Evolutionary conservation across 2,329 filamentous ascomycete species (phyloP).

Genomic region (Fonsecaea erecta): DNA sequence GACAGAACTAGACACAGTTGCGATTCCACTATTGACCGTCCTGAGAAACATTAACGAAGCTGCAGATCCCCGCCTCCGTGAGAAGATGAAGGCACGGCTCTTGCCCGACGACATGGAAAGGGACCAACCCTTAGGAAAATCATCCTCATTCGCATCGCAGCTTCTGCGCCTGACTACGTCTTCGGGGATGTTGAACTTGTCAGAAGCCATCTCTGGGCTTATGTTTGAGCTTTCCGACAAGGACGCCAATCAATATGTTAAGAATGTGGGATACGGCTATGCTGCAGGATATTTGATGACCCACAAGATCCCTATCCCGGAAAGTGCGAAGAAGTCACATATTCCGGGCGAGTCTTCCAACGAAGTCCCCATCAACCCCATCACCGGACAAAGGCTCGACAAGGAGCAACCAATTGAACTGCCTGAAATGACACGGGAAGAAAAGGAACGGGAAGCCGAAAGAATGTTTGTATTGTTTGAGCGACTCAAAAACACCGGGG

Average conservation of each 20-base stretch:
- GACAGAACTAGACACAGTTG: constrained; percentile 71
- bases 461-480: constrained; percentile 89
- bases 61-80: constrained; percentile 66
- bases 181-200: constrained; percentile 70
- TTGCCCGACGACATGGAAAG: constrained; percentile 80
- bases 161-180: constrained; percentile 79
- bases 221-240: constrained; percentile 86
- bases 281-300: constrained; percentile 88
- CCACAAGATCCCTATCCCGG: constrained; percentile 77
- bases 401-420: constrained; percentile 51
- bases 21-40: constrained; percentile 74
- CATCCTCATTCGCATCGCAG: constrained; percentile 73
- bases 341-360: constrained; percentile 19
- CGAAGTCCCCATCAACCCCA: constrained; percentile 68
- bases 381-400: constrained; percentile 82
- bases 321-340: constrained; percentile 62
- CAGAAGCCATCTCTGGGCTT: constrained; percentile 74
- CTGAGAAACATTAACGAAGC: constrained; percentile 72
- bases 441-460: constrained; percentile 91
- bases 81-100: constrained; percentile 67
- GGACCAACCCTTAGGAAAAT: constrained; percentile 74
- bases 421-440: constrained; percentile 83
- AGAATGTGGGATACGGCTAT: constrained; percentile 93
- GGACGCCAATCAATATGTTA: constrained; percentile 77
- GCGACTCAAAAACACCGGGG: constrained; percentile 75